Evolutionary conservation across 2,329 filamentous ascomycete genomes (phyloP).

Genomic region (Zasmidium citrigriseum): DNA sequence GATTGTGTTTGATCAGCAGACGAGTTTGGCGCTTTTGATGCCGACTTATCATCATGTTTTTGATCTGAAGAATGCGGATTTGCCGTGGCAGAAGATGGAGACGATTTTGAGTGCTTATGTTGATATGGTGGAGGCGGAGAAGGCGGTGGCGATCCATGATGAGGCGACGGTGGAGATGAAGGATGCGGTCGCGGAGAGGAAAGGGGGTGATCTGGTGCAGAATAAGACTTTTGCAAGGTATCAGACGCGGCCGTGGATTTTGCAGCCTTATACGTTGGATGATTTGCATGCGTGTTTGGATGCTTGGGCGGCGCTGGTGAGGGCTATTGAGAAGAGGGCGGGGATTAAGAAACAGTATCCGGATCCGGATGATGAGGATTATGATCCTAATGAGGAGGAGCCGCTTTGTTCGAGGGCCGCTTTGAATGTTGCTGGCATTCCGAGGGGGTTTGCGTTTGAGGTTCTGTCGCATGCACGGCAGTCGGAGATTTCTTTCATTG

Average conservation of each 20-base stretch:
- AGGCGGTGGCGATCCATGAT: conserved; percentile 35
- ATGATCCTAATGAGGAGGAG: conserved; percentile 28
- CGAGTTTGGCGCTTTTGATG: conserved; percentile 33
- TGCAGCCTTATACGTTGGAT: conserved; percentile 34
- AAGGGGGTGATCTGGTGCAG: conserved; percentile 16
- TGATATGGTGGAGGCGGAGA: conserved; percentile 38
- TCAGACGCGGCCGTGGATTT: conserved; percentile 33
- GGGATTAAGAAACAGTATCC: conserved; percentile 17
- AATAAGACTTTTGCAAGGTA: conserved; percentile 23
- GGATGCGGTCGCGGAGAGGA: conserved; percentile 9
- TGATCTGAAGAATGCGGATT: conserved; percentile 29
- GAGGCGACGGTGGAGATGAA: conserved; percentile 21
- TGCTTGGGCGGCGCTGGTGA: conserved; percentile 32
- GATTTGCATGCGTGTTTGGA: conserved; percentile 33
- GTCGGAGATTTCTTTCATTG: conserved; percentile 35
- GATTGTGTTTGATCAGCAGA: conserved; percentile 35
- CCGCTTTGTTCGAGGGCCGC: conserved; percentile 32
- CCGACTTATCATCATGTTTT: conserved; percentile 37
- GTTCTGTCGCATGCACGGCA: conserved; percentile 32
- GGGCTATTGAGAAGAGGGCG: conserved; percentile 30
- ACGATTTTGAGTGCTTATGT: conserved; percentile 35
- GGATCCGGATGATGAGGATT: conserved; percentile 13
- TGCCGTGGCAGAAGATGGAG: conserved; percentile 38
- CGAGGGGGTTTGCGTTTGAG: conserved; percentile 35
- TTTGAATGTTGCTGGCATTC: conserved; percentile 32